Percentiles rank a stretch among this genome's conserved stretches.
Evolutionary conservation across 2,329 filamentous ascomycete species (phyloP).

Genomic region (Cytospora schulzeri): DNA sequence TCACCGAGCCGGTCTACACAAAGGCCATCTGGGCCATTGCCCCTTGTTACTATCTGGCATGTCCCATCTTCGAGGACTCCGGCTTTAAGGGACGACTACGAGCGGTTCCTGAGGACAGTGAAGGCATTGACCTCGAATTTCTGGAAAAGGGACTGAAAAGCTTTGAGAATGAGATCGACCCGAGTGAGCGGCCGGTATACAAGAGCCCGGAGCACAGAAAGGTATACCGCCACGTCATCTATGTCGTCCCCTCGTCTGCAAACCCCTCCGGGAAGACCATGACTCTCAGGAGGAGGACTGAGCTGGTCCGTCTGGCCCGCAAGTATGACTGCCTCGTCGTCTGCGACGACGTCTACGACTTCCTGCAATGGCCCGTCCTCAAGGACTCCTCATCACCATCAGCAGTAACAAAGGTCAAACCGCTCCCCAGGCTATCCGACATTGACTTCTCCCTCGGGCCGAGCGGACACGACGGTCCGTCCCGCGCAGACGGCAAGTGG

Average conservation of each 20-base stretch:
- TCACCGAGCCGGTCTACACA: slow-evolving; percentile 77
- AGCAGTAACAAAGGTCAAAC: slow-evolving; percentile 42
- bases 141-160: slow-evolving; percentile 53
- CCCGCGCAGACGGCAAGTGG: slow-evolving; percentile 43
- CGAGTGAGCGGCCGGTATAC: slow-evolving; percentile 47
- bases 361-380: slow-evolving; percentile 72
- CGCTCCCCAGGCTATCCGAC: slow-evolving; percentile 77
- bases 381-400: slow-evolving; percentile 35
- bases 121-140: slow-evolving; percentile 71
- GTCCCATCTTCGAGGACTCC: slow-evolving; percentile 80
- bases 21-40: slow-evolving; percentile 77
- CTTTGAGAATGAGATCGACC: slow-evolving; percentile 31
- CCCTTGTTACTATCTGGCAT: slow-evolving; percentile 83
- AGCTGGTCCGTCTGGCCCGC: slow-evolving; percentile 75
- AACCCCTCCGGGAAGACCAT: slow-evolving; percentile 88
- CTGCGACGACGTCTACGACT: slow-evolving; percentile 92
- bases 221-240: slow-evolving; percentile 84
- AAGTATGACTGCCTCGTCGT: slow-evolving; percentile 80
- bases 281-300: slow-evolving; percentile 66
- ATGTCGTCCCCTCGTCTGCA: slow-evolving; percentile 83
- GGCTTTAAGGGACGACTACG: slow-evolving; percentile 69
- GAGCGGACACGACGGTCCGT: slow-evolving; percentile 31
- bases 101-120: slow-evolving; percentile 74
- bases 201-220: slow-evolving; percentile 67
- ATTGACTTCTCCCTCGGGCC: slow-evolving; percentile 71